phyloP scores from a whole-genome alignment of 1,139 yeast genomes.

The Hemisphaericaspora xylofermentans region DNA sequence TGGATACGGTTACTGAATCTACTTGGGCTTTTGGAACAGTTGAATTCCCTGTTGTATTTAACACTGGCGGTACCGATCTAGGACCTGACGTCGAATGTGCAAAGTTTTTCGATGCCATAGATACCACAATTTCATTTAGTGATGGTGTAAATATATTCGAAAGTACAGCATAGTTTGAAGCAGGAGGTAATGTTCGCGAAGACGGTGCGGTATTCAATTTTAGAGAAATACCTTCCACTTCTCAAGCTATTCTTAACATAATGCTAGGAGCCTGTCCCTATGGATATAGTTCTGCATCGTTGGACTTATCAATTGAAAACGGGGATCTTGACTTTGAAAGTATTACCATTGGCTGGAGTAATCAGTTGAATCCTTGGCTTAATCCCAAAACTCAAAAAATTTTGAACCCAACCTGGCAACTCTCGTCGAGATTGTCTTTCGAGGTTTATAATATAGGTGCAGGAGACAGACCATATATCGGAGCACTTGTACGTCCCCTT shows the following conservation, averaged over 20 bases:
- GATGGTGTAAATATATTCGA: slow-evolving; percentile 26
- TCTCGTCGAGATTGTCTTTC: no score
- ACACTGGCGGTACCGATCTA: slow-evolving; percentile 23
- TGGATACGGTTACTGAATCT: slow-evolving; percentile 10
- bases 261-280: slow-evolving; percentile 21
- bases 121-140: slow-evolving; percentile 25
- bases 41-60: slow-evolving; percentile 26
- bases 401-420: slow-evolving; percentile 6
- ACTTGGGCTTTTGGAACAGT: slow-evolving; percentile 13
- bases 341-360: slow-evolving; percentile 18
- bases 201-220: slow-evolving; percentile 1
- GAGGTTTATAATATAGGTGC: no score
- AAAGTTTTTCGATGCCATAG: slow-evolving; percentile 19
- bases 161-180: slow-evolving; percentile 15
- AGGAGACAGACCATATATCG: no score
- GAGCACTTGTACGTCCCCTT: no score
- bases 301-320: slow-evolving; percentile 19
- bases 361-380: slow-evolving; percentile 21
- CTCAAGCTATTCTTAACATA: slow-evolving; percentile 12
- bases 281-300: slow-evolving; percentile 22
- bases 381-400: slow-evolving; percentile 14
- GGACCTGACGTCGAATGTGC: slow-evolving; percentile 21
- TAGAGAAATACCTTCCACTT: slow-evolving; percentile 15
- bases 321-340: slow-evolving; percentile 20
- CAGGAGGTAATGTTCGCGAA: neutral